Percentiles rank a stretch among this genome's conserved stretches.
phyloP scores from a whole-genome alignment of 148 eudicot species.

The Talinum fruticosum region DNA sequence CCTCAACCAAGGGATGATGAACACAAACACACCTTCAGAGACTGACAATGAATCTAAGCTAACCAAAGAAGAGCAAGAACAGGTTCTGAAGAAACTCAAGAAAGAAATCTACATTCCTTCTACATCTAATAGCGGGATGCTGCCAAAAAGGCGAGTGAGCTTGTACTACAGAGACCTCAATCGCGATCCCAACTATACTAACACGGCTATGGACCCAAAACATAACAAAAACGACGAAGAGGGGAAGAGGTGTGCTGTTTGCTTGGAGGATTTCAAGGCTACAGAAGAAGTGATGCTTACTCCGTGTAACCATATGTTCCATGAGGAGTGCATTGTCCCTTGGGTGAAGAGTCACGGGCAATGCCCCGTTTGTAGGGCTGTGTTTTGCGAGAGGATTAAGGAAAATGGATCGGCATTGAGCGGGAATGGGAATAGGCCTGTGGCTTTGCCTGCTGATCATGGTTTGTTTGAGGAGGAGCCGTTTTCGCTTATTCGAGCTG shows the following conservation, averaged over 20 bases:
- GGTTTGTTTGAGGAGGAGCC: conserved; percentile 22
- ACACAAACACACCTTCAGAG: conserved; percentile 1
- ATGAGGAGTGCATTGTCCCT: conserved; percentile 87
- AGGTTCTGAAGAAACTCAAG: conserved; percentile 45
- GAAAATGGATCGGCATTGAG: conserved; percentile 7
- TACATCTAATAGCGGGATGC: neutral
- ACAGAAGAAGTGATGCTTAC: conserved; percentile 51
- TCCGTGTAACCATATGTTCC: conserved; percentile 85
- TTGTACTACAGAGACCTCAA: conserved; percentile 38
- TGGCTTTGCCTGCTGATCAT: neutral
- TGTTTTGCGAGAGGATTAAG: conserved; percentile 26
- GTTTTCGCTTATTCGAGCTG: conserved; percentile 32
- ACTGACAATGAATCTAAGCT: conserved; percentile 36
- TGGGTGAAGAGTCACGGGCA: conserved; percentile 74
- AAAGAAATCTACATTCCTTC: conserved; percentile 52
- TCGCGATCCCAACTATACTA: neutral
- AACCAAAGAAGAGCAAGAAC: conserved; percentile 45
- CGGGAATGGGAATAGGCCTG: conserved; percentile 4
- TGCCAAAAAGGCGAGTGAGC: conserved; percentile 44
- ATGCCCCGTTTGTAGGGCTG: conserved; percentile 72
- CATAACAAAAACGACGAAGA: conserved; percentile 36
- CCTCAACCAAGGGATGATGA: conserved; percentile 3
- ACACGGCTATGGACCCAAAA: neutral
- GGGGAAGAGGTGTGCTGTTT: conserved; percentile 61
- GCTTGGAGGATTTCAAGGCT: conserved; percentile 75